Evolutionary conservation across 1,284 basidiomycete genomes (phyloP).

Genomic region (Fomitopsis pinicola): DNA sequence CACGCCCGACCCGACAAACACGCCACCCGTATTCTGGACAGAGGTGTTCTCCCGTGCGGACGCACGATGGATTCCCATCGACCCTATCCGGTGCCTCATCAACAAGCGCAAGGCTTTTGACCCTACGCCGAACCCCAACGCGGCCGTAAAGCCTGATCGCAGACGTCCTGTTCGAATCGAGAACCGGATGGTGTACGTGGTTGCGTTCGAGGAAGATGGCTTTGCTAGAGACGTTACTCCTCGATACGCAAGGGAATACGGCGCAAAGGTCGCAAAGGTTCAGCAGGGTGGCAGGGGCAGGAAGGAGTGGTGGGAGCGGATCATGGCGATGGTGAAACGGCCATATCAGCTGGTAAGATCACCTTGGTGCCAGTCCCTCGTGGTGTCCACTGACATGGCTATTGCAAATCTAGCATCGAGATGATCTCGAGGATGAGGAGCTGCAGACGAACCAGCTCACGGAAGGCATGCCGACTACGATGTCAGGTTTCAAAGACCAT

Average conservation of each 20-base stretch:
- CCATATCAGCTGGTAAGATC: constrained; percentile 75
- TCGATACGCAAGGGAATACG: constrained; percentile 79
- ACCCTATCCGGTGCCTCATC: constrained; percentile 79
- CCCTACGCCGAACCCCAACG: constrained; percentile 46
- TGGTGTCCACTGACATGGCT: background rate
- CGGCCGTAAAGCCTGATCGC: constrained; percentile 28
- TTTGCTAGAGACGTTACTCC: constrained; percentile 73
- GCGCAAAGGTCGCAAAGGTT: constrained; percentile 78
- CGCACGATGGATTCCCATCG: constrained; percentile 89
- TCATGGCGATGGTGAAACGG: constrained; percentile 60
- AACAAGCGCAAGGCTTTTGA: constrained; percentile 85
- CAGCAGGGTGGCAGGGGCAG: constrained; percentile 73
- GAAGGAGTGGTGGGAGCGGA: constrained; percentile 82
- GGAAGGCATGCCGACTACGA: constrained; percentile 93
- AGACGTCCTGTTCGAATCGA: constrained; percentile 37
- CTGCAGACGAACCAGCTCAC: constrained; percentile 73
- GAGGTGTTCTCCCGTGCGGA: constrained; percentile 95
- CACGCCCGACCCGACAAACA: constrained; percentile 46
- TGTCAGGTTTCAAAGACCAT: constrained; percentile 94
- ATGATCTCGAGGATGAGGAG: constrained; percentile 94
- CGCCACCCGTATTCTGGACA: constrained; percentile 96
- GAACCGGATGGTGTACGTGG: constrained; percentile 90
- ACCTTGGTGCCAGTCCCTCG: background rate
- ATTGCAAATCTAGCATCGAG: constrained; percentile 61
- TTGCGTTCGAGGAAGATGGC: constrained; percentile 92